These are phyloP conservation scores for Solanum ossicruentum DNA, from an alignment of 257 asterid species.

Conservation along the genomic window DNA sequence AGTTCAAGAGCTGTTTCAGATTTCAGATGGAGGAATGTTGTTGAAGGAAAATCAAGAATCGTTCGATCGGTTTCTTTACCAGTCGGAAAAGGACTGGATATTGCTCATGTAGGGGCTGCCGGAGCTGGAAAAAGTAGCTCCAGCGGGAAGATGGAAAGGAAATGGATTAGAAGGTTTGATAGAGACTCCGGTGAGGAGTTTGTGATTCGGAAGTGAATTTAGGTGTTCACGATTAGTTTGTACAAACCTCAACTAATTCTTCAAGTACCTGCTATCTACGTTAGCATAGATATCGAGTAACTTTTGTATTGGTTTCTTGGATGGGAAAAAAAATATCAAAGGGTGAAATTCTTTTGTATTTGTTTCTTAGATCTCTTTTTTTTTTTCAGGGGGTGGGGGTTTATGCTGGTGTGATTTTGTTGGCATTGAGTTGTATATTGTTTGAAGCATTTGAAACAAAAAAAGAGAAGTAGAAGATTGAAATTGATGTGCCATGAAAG, in stretches of 20 bases:
- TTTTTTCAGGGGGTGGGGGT: neutral
- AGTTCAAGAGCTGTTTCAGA: neutral
- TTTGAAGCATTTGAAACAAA: neutral
- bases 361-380: neutral
- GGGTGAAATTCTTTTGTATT: neutral
- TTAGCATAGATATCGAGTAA: neutral
- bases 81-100: neutral
- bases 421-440: neutral
- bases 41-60: neutral
- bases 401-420: neutral
- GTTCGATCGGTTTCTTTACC: neutral
- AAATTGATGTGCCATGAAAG: neutral
- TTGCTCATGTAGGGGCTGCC: neutral
- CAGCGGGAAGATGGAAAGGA: neutral
- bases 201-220: neutral
- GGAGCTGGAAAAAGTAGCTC: neutral
- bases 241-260: neutral
- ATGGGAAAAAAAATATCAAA: neutral
- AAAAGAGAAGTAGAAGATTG: neutral
- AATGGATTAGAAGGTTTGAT: slow-evolving; percentile 3
- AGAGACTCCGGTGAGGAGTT: neutral
- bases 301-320: neutral
- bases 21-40: neutral
- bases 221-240: neutral
- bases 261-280: neutral